Evolutionary conservation across 306 rosid genomes (phyloP), one percentile per base, ranked within the genome.

Genomic region (Boehmeria nivea): DNA sequence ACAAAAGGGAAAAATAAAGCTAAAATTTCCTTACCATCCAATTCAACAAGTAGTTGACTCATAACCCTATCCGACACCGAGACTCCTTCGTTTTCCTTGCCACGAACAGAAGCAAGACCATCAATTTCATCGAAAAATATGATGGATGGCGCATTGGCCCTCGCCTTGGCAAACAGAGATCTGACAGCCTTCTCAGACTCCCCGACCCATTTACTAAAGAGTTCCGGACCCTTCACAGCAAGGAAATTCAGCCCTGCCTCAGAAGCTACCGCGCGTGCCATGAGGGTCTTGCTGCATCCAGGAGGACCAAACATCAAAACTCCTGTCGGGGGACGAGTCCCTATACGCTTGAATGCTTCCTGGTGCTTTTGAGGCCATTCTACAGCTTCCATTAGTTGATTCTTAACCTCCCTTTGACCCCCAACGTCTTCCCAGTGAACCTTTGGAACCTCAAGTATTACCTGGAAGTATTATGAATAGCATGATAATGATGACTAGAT

Each of bases 171-270:
- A 59, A 90, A 90, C 64, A 89, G 68, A 42, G 94, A 73, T 74
- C 76, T 86, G 59, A 86, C 97, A 53, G 90, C 98, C 79, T 90
- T 87, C 91, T 90, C 95, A 55, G 97, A 90, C 80, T 90, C 98
- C 39, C 95, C 98, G 66, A 90, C 98, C 98, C 98, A 90, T 76
- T 90, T 90, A 65, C 94, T 84, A 75, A 80, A 90, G 78, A 90
- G 95, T 67, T 87, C 95, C 8, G 94, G 98, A 73, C 98, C 98
- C 81, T 87, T 90, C 25, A 90, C 94, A 19, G 95, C 89, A 61
- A 90, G 87, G 69, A 87, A 90, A 72, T 90, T 90, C 57, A 87
- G 71, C 24, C 83, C 82, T 27, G 95, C 94, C 69, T 87, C 83
- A 61, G 95, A 84, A 71, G 98, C 95, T 66, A 90, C 91, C 34